These are phyloP conservation scores for Otatea glauca DNA, from an alignment of 176 grass and related monocot genomes.

Conservation along the genomic window DNA sequence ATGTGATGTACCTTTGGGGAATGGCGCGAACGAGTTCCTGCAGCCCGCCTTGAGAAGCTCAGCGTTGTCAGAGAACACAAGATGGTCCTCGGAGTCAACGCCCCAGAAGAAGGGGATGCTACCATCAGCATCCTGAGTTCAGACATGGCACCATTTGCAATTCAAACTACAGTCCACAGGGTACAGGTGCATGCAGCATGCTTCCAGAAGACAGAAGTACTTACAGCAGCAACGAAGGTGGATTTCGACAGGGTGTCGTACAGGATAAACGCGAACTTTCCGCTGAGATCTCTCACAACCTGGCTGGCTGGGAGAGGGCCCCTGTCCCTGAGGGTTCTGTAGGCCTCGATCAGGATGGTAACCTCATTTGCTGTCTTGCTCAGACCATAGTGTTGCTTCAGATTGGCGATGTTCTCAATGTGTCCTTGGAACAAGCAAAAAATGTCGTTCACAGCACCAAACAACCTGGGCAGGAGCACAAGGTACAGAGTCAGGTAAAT, in stretches of 20 bases:
- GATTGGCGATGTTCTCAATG: slow-evolving; percentile 78
- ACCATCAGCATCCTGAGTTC: slow-evolving; percentile 64
- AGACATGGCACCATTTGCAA: background rate
- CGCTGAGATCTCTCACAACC: slow-evolving; percentile 87
- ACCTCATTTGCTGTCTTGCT: slow-evolving; percentile 85
- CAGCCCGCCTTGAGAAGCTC: slow-evolving; percentile 71
- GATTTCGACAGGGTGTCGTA: slow-evolving; percentile 77
- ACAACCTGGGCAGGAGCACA: slow-evolving; percentile 59
- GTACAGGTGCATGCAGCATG: background rate
- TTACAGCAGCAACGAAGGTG: slow-evolving; percentile 87
- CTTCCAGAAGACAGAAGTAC: slow-evolving; percentile 22
- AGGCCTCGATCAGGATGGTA: slow-evolving; percentile 85
- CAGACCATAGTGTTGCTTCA: slow-evolving; percentile 93
- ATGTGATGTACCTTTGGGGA: slow-evolving; percentile 61
- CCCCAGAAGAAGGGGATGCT: slow-evolving; percentile 88
- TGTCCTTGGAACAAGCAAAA: slow-evolving; percentile 89
- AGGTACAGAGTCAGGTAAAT: slow-evolving; percentile 4
- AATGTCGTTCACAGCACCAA: slow-evolving; percentile 80
- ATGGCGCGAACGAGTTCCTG: slow-evolving; percentile 75
- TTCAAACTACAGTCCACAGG: background rate
- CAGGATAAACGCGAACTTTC: slow-evolving; percentile 80
- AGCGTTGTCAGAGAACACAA: slow-evolving; percentile 67
- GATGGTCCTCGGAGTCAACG: slow-evolving; percentile 61
- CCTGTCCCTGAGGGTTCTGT: slow-evolving; percentile 87
- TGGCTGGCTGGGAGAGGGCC: slow-evolving; percentile 84